Evolutionary conservation across 106 monocot species (phyloP), one percentile per base, ranked within the genome.

Genomic region (Allium sativum): DNA sequence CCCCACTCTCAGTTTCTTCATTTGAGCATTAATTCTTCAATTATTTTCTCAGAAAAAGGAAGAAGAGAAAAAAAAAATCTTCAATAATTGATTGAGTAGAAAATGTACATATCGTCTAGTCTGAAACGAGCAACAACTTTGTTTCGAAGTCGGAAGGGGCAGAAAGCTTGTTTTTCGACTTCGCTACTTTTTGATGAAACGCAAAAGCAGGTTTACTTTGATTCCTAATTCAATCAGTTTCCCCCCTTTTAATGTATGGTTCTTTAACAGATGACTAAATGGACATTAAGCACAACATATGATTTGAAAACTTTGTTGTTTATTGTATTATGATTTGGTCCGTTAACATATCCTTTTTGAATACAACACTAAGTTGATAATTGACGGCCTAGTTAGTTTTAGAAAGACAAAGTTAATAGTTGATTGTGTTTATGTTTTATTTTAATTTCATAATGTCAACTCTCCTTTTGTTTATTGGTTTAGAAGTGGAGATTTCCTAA

Each of bases 151-250:
- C 70, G 3, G 45, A 60, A 52, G 40, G 19, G 20, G 65, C 59
- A 48, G 44, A 61, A 13, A 52, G 70, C 77, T 57, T 46, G 11
- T 40, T 75, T 85, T 72, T 78, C 81, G 48, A 75, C 81, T 13
- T 85, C 85, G 7, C 75, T 81, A 21, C 77, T 85, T 46, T 81
- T 81, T 68, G 85, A 85, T 61, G 85, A 85, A 13, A 81, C 85
- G 9, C 81, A 85, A 62, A 68, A 65, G 21, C 84, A 84, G 84
- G 84, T 67, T 55, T 45, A 18, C 20, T 44, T 14, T 44, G 22
- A 1, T 12, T 7, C 7, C 8, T 59, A 14, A 47, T 8, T 58
- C 7, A 42, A 12, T 42, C 9, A 42, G 12, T 47, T 8, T 15
- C 43, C 9, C 1, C 17, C 15, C 14, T 58, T 58, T 5, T 41